These are phyloP conservation scores for Sclerotinia nivalis DNA, from an alignment of 2,329 filamentous ascomycete genomes.

Conservation along the genomic window DNA sequence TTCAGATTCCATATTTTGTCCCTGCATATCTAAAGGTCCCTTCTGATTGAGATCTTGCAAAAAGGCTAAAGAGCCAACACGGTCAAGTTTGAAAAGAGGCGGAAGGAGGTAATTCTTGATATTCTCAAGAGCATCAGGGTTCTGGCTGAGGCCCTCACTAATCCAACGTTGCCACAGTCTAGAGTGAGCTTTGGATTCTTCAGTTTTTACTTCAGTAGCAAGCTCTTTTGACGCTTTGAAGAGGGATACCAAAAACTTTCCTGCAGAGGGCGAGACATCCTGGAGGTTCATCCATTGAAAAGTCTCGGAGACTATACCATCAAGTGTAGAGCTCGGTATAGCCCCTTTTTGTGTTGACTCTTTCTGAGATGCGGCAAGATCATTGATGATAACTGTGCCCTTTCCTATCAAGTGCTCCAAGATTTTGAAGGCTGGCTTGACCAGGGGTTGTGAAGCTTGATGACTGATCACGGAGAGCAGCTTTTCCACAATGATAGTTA, in stretches of 20 bases:
- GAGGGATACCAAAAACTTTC: slow-evolving; percentile 60
- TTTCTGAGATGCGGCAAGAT: slow-evolving; percentile 28
- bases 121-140: slow-evolving; percentile 57
- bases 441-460: slow-evolving; percentile 61
- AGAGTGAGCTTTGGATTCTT: slow-evolving; percentile 40
- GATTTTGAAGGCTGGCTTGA: slow-evolving; percentile 69
- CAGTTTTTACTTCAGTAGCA: slow-evolving; percentile 38
- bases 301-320: slow-evolving; percentile 52
- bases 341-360: neutral
- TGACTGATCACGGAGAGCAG: slow-evolving; percentile 61
- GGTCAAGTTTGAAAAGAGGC: slow-evolving; percentile 61
- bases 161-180: slow-evolving; percentile 58
- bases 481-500: slow-evolving; percentile 50
- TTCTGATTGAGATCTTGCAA: slow-evolving; percentile 58
- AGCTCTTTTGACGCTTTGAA: slow-evolving; percentile 48
- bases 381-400: slow-evolving; percentile 49
- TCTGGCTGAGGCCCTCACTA: slow-evolving; percentile 50
- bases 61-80: slow-evolving; percentile 55
- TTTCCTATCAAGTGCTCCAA: slow-evolving; percentile 67
- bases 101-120: slow-evolving; percentile 66
- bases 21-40: slow-evolving; percentile 49
- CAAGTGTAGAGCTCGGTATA: slow-evolving; percentile 39
- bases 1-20: slow-evolving; percentile 51
- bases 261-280: slow-evolving; percentile 60
- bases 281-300: slow-evolving; percentile 59